Conservation (phyloP, 441 rosid species). For the Brassica hybrid region DNA sequence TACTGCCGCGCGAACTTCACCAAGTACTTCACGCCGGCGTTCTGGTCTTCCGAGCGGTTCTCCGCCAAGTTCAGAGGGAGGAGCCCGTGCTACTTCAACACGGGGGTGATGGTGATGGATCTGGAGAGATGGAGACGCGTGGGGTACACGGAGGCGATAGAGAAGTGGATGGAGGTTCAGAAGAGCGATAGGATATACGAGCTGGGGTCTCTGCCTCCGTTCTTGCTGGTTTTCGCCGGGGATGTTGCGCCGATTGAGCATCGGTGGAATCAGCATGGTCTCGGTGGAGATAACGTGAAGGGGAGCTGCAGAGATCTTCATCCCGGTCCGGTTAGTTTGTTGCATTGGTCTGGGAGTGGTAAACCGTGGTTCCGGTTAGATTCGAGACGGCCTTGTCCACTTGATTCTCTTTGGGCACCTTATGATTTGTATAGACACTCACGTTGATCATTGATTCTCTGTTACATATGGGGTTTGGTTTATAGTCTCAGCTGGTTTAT, state of each 20-base stretch:
- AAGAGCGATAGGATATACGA: conserved; percentile 79
- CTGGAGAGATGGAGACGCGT: conserved; percentile 72
- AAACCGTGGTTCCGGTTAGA: neutral
- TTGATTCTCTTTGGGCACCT: neutral
- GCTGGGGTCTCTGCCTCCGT: conserved; percentile 85
- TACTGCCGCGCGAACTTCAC: neutral
- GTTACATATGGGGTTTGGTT: neutral
- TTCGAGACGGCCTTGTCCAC: neutral
- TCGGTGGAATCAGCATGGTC: conserved; percentile 89
- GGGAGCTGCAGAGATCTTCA: conserved; percentile 87
- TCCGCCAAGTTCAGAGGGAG: conserved; percentile 2
- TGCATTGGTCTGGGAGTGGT: conserved; percentile 66
- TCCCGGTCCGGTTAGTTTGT: conserved; percentile 82
- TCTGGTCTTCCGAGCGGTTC: neutral
- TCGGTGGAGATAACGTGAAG: conserved; percentile 84
- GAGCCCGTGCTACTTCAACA: conserved; percentile 20
- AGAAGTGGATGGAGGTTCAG: conserved; percentile 92
- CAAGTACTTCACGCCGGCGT: neutral
- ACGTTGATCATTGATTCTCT: neutral
- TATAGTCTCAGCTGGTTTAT: conserved; percentile 35
- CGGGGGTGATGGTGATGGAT: conserved; percentile 93
- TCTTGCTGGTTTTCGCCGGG: conserved; percentile 72
- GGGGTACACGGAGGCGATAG: conserved; percentile 72
- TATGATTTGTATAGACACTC: neutral
- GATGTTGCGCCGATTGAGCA: conserved; percentile 85